Conservation (phyloP, 495 filamentous ascomycete species). For the Trichoderma virens region DNA sequence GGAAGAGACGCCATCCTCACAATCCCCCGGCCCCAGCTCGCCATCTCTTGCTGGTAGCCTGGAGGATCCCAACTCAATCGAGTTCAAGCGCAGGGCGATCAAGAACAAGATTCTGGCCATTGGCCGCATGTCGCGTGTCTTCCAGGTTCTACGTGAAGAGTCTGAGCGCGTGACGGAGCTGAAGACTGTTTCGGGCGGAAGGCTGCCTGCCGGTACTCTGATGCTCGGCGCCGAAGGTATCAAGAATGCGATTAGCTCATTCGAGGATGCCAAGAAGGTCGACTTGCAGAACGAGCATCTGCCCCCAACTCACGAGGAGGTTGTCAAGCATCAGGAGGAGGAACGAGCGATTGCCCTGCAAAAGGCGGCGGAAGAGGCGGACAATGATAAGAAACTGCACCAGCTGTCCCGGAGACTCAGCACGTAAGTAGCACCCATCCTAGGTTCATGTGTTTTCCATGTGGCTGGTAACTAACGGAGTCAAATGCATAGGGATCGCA, state of each 20-base stretch:
- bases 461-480: background rate
- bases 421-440: constrained; percentile 61
- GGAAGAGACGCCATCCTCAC: constrained; percentile 53
- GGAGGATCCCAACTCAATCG: constrained; percentile 70
- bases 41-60: constrained; percentile 28
- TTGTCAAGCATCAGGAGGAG: constrained; percentile 68
- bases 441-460: background rate
- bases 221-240: constrained; percentile 98
- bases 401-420: constrained; percentile 82
- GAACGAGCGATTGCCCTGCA: constrained; percentile 75
- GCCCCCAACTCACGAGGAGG: constrained; percentile 88
- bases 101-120: constrained; percentile 99
- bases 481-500: background rate
- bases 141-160: constrained; percentile 96
- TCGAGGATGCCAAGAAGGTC: constrained; percentile 97
- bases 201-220: constrained; percentile 88
- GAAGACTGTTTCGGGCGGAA: constrained; percentile 90
- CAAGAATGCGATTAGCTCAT: constrained; percentile 95
- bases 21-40: constrained; percentile 57
- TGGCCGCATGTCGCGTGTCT: constrained; percentile 91
- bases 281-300: constrained; percentile 94
- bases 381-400: constrained; percentile 81
- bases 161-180: constrained; percentile 94
- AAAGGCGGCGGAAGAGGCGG: constrained; percentile 75
- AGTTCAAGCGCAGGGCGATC: constrained; percentile 90